phyloP scores from a whole-genome alignment of 257 asterid genomes.

The Pogostemon cablin region DNA sequence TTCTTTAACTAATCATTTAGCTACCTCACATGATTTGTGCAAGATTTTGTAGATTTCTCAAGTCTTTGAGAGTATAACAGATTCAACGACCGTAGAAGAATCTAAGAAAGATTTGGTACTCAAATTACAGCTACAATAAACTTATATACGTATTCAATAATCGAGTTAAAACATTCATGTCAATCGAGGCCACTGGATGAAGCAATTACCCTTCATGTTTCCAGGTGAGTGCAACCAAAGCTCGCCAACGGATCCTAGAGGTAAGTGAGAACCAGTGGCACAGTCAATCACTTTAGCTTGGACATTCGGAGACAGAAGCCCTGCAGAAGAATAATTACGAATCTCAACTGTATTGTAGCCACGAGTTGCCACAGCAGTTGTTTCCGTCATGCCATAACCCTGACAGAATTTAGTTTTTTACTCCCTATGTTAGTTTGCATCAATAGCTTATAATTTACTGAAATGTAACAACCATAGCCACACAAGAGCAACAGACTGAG shows the following conservation, averaged over 20 bases:
- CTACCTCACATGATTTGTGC: background rate
- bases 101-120: too few species aligned
- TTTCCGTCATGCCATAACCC: constrained; percentile 96
- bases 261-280: constrained; percentile 56
- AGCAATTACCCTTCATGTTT: constrained; percentile 67
- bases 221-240: constrained; percentile 82
- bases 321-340: constrained; percentile 61
- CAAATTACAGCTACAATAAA: too few species aligned
- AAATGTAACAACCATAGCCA: too few species aligned
- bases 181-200: constrained; percentile 5
- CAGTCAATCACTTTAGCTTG: constrained; percentile 79
- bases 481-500: background rate
- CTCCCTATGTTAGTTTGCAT: too few species aligned
- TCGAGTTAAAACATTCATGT: background rate
- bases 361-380: constrained; percentile 72
- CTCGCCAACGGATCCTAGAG: constrained; percentile 79
- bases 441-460: too few species aligned
- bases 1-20: background rate
- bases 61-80: background rate
- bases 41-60: background rate
- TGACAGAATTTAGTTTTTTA: constrained; percentile 29
- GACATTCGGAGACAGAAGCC: constrained; percentile 69
- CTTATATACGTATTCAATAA: too few species aligned
- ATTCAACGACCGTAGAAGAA: too few species aligned
- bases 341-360: constrained; percentile 54